Evolutionary conservation across 768 basidiomycete species (phyloP), one percentile per base, ranked within the genome.

Genomic region (Tricholoma bakamatsutake): DNA sequence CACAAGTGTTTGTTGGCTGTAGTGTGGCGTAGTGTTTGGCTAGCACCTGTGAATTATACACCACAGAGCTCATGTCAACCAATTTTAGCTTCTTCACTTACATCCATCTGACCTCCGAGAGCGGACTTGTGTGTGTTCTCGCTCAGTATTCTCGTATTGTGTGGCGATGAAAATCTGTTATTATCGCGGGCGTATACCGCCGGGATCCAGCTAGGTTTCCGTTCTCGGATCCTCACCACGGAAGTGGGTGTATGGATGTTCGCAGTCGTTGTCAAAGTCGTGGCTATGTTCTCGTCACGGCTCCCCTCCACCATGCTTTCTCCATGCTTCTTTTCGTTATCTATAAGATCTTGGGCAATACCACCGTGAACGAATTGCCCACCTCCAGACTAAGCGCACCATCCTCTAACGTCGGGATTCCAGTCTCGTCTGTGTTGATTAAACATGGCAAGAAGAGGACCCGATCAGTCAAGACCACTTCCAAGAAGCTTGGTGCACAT

Each of bases 261-360:
- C 30, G 46, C 28, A 48, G 46, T 45, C 31, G 10, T 54, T 46
- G 53, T 54, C 43, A 47, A 48, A 21, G 33, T 43, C 45, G 53
- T 45, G 53, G 54, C 54, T 43, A 55, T 56, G 43, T 28, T 52
- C 40, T 59, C 42, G 45, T 47, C 39, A 33, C 34, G 21, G 37
- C 54, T 17, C 50, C 17, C 46, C 18, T 27, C 27, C 21, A 27
- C 42, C 50, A 46, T 56, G 54, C 50, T 46, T 52, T 59, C 28
- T 45, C 34, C 42, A 56, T 33, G 24, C 45, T 24, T 34, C 46
- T 12, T 31, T 30, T 17, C n/a, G 21, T 12, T 12, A 33, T 47
- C 17, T 54, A 54, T 46, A 40, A 58, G 28, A 30, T 34, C 46
- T 31, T 39, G 15, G 15, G 24, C 15, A 24, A n/a, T 37, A 18